phyloP scores from a whole-genome alignment of 2,329 filamentous ascomycete species.

The Fusarium pseudoanthophilum region DNA sequence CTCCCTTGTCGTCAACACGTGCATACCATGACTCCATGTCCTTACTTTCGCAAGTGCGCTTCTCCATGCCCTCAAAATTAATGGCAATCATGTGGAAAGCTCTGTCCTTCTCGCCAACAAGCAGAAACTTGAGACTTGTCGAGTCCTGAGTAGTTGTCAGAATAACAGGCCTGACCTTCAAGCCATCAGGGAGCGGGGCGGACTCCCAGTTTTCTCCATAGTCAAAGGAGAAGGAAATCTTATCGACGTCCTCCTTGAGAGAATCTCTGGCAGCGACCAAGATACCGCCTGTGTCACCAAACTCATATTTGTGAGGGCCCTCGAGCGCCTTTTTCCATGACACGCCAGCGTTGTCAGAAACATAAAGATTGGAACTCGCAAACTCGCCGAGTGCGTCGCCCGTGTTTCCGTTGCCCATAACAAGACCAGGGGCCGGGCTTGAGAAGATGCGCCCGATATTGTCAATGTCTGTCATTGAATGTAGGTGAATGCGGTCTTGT shows the following conservation, averaged over 20 bases:
- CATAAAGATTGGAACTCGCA: conserved; percentile 79
- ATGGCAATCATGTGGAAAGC: conserved; percentile 76
- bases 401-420: conserved; percentile 94
- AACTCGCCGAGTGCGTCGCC: conserved; percentile 79
- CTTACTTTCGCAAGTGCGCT: conserved; percentile 78
- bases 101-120: conserved; percentile 72
- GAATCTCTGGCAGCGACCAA: conserved; percentile 85
- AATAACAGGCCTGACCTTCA: conserved; percentile 76
- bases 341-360: conserved; percentile 90
- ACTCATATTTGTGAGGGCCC: conserved; percentile 93
- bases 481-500: conserved; percentile 80
- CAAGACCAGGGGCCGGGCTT: conserved; percentile 89
- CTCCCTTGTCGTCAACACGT: conserved; percentile 79
- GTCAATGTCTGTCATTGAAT: conserved; percentile 86
- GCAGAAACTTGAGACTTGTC: conserved; percentile 88
- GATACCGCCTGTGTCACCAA: conserved; percentile 92
- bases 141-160: conserved; percentile 93
- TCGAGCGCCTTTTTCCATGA: conserved; percentile 82
- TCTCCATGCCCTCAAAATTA: conserved; percentile 84
- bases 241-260: conserved; percentile 65
- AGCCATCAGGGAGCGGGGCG: conserved; percentile 71
- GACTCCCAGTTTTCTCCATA: conserved; percentile 87
- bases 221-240: conserved; percentile 82
- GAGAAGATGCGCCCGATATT: conserved; percentile 92
- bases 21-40: conserved; percentile 93